Percentiles rank a stretch among this genome's conserved stretches.
These are phyloP conservation scores for Pseudevernia furfuracea DNA, from an alignment of 495 filamentous ascomycete species.

Conservation along the genomic window DNA sequence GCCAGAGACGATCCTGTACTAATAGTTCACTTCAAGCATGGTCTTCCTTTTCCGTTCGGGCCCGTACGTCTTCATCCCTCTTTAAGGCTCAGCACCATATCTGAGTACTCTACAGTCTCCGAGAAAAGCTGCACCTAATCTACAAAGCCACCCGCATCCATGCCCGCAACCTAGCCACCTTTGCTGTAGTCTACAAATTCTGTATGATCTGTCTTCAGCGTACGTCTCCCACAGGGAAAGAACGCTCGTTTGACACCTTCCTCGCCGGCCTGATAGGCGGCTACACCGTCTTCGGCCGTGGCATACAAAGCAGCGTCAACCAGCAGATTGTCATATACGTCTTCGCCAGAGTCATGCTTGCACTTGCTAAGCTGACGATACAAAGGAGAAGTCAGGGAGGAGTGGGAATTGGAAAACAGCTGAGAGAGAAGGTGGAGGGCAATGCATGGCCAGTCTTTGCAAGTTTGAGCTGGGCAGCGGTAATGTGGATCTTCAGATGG, in stretches of 20 bases:
- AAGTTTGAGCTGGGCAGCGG: slow-evolving; percentile 73
- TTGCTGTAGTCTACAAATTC: slow-evolving; percentile 82
- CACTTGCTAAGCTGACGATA: slow-evolving; percentile 72
- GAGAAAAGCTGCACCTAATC: slow-evolving; percentile 69
- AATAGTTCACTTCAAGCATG: slow-evolving; percentile 52
- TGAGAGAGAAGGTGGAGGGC: slow-evolving; percentile 46
- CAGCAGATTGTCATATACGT: slow-evolving; percentile 99
- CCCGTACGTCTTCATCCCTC: slow-evolving; percentile 47
- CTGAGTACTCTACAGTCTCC: slow-evolving; percentile 43
- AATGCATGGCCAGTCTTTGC: slow-evolving; percentile 91
- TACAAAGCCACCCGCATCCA: slow-evolving; percentile 82
- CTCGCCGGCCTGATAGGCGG: slow-evolving; percentile 86
- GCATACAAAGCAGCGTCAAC: slow-evolving; percentile 70
- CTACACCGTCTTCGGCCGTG: slow-evolving; percentile 85
- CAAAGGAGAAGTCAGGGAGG: slow-evolving; percentile 46
- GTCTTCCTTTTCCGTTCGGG: slow-evolving; percentile 89
- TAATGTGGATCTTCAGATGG: slow-evolving; percentile 95
- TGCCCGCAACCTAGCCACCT: slow-evolving; percentile 83
- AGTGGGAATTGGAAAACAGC: slow-evolving; percentile 37
- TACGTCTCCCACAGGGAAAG: slow-evolving; percentile 50
- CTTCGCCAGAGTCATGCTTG: slow-evolving; percentile 83
- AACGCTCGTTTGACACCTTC: slow-evolving; percentile 72
- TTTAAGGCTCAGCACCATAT: not conserved
- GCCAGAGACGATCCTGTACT: slow-evolving; percentile 15
- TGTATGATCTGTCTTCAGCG: slow-evolving; percentile 63